Base-by-base conservation (phyloP, 225 moss, liverwort and hornwort species). In the Polytrichum formosum region DNA sequence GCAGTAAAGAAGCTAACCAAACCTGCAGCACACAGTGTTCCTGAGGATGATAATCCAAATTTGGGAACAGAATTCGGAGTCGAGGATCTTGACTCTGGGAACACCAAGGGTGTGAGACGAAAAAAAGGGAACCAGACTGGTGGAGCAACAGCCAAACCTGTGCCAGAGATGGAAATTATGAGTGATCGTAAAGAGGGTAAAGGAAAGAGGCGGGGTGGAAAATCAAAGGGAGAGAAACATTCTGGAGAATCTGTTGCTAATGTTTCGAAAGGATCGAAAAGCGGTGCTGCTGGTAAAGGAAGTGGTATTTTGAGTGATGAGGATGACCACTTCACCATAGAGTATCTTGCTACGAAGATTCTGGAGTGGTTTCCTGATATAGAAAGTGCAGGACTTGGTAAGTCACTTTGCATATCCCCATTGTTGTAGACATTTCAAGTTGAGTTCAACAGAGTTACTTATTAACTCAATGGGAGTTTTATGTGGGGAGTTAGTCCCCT, bases 281-380 rank as follows among this genome's bases (percentile, higher is more conserved):
- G 69, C 37, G 46, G 86, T 70, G 71, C 68, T 70, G 6, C 67
- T 56, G 64, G 68, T 70, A 82, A 74, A 80, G 74, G 65, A 74
- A 56, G 64, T 55, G 69, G 63, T 35, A 28, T 63, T 70, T 21
- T 53, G 26, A 76, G 67, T 13, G 90, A 92, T 28, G 94, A 92
- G 54, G 77, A 79, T 28, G 90, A 87, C 67, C 73, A 73, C 19
- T 90, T 88, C 55, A 83, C 92, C 76, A 59, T 65, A 60, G 91
- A 92, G 60, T 72, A 78, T 66, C 69, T 98, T 27, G 73, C 79
- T 21, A 85, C 88, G 65, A 91, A 88, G 76, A 81, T 94, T 65
- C 67, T 91, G 17, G 92, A 94, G 74, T 98, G 98, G 98, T 90
- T 75, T 74, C 98, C 98, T 66, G 94, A 90, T 56, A 84, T 94